Base-by-base conservation (phyloP, 2,329 filamentous ascomycete species). In the Xylariales sp. region DNA sequence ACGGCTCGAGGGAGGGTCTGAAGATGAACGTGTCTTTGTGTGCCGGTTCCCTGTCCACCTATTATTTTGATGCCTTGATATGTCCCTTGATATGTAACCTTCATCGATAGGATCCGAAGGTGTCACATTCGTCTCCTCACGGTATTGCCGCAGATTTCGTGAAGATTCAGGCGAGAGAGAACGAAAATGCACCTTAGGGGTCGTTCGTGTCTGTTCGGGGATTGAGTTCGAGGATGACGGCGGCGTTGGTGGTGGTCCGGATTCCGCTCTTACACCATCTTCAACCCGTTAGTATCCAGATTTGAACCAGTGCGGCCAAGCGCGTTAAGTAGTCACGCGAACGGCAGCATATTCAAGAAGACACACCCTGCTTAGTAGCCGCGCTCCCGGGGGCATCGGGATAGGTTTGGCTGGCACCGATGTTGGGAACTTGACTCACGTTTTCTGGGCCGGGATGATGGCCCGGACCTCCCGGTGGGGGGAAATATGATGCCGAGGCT, bases 301-400 rank as follows among this genome's bases (percentile, higher is more conserved):
- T 32, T 45, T 12, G 12, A 23, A 57, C 5, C 5, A 2, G 39
- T 56, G 39, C 45, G 12, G 49, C 36, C 23, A 23, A 28, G 43
- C 39, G 12, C 46, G 36, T 39, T 39, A 45, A 46, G 57, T 10
- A 59, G 55, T 43, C 30, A 66, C 39, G 55, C 43, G 50, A 48
- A 65, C 48, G 45, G 54, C 41, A 48, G 45, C 67, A 73, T 72
- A 72, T 74, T 74, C 73, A 75, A 74, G 69, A 73, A 74, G 72
- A 77, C 77, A 75, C 77, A 78, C 77, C 76, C 75, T 78, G 72
- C 73, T 75, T 70, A 74, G 69, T 72, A 76, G 73, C 69, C 65
- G 72, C 69, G 71, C 75, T 75, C 74, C 71, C 71, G 69, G 73
- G 71, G 67, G 56, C 64, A 71, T 73, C 69, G 65, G 66, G 72